Conservation (phyloP, 768 basidiomycete species). For the Pleurotus platypus region DNA sequence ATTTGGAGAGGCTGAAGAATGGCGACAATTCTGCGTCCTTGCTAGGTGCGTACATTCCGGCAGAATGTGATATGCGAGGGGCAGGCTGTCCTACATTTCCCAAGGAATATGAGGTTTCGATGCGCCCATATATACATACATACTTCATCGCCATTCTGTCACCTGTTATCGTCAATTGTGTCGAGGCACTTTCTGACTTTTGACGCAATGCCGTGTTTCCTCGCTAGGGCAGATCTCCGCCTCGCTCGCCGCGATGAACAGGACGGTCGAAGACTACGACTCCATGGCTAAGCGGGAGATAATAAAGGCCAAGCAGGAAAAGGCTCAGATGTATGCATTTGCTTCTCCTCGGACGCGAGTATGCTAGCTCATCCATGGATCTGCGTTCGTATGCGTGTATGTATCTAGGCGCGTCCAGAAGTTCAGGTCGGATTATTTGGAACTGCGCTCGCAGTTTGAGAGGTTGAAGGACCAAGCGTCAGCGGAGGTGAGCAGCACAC, state of each 20-base stretch:
- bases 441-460: conserved; percentile 83
- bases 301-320: conserved; percentile 94
- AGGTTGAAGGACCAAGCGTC: conserved; percentile 59
- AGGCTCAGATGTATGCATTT: conserved; percentile 71
- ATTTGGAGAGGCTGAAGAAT: conserved; percentile 77
- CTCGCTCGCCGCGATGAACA: conserved; percentile 90
- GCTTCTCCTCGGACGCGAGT: background rate
- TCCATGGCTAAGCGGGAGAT: conserved; percentile 96
- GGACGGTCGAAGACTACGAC: conserved; percentile 97
- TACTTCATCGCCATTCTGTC: no score
- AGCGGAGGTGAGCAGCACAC: conserved; percentile 35
- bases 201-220: conserved; percentile 15
- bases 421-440: conserved; percentile 83
- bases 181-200: background rate
- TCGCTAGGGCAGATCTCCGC: conserved; percentile 92
- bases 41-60: conserved; percentile 56
- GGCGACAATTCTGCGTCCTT: conserved; percentile 81
- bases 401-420: conserved; percentile 80
- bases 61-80: no score
- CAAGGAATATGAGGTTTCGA: no score
- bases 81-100: no score
- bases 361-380: background rate
- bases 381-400: no score
- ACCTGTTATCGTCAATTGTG: no score
- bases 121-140: no score